Conservation (phyloP, 768 basidiomycete genomes). For the Cantharellus cinnabarinus region DNA sequence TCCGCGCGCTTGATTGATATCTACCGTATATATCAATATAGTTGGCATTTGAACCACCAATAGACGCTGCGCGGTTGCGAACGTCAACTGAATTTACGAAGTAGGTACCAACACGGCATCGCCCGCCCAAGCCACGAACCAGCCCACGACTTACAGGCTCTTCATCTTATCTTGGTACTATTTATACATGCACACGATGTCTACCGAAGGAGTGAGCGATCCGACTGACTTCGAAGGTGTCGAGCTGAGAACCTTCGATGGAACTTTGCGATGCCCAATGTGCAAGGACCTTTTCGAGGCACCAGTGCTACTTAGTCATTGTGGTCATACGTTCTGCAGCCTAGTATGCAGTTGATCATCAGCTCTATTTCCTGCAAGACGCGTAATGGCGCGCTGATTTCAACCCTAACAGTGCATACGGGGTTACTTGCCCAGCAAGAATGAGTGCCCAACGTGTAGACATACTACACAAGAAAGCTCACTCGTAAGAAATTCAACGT, state of each 20-base stretch:
- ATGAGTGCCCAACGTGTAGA: slow-evolving; percentile 56
- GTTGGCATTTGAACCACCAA: too few species aligned
- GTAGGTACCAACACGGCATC: too few species aligned
- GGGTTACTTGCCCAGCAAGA: slow-evolving; percentile 31
- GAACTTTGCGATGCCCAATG: slow-evolving; percentile 49
- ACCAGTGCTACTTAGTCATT: slow-evolving; percentile 42
- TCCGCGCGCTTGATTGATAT: too few species aligned
- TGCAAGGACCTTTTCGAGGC: slow-evolving; percentile 55
- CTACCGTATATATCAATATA: too few species aligned
- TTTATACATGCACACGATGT: too few species aligned
- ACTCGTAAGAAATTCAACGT: slow-evolving; percentile 41
- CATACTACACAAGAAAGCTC: slow-evolving; percentile 37
- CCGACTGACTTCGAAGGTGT: slow-evolving; percentile 48
- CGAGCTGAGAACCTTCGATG: slow-evolving; percentile 42
- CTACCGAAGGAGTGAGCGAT: slow-evolving; percentile 23
- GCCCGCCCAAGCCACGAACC: too few species aligned
- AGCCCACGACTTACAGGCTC: too few species aligned
- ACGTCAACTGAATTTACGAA: too few species aligned
- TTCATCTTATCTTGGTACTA: too few species aligned
- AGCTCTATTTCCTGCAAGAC: not conserved
- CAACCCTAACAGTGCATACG: slow-evolving; percentile 42
- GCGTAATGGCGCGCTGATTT: not conserved
- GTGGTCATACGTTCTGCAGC: slow-evolving; percentile 74
- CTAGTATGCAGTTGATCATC: slow-evolving; percentile 24
- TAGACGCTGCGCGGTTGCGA: too few species aligned